phyloP scores from a whole-genome alignment of 1,284 basidiomycete genomes.

The Cutaneotrichosporon sp. region DNA sequence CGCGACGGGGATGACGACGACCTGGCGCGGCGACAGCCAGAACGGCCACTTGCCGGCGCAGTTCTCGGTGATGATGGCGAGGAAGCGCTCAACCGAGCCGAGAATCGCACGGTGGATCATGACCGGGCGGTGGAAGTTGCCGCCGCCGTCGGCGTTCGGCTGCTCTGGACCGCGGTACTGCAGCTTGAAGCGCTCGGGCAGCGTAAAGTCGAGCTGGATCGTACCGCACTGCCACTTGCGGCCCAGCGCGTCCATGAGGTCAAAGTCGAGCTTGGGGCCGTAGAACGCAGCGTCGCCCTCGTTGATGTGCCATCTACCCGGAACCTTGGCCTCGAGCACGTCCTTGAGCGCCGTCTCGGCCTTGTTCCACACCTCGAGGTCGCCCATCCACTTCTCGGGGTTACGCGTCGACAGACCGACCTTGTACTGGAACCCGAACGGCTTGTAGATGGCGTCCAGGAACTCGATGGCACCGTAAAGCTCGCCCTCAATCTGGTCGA shows the following conservation, averaged over 20 bases:
- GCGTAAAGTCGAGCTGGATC: conserved; percentile 93
- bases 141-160: conserved; percentile 51
- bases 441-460: conserved; percentile 85
- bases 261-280: conserved; percentile 93
- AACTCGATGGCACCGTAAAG: conserved; percentile 87
- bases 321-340: conserved; percentile 80
- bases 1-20: conserved; percentile 90
- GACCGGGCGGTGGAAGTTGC: conserved; percentile 68
- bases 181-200: conserved; percentile 96
- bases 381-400: conserved; percentile 90
- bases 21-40: conserved; percentile 94
- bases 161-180: conserved; percentile 68
- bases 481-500: conserved; percentile 84
- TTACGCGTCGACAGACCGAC: conserved; percentile 88
- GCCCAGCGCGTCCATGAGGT: conserved; percentile 84
- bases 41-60: conserved; percentile 99
- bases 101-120: conserved; percentile 98
- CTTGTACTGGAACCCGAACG: conserved; percentile 97
- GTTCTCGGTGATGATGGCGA: conserved; percentile 95
- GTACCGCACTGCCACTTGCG: conserved; percentile 98
- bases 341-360: conserved; percentile 79
- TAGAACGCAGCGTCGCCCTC: conserved; percentile 97
- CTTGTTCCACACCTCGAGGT: conserved; percentile 80
- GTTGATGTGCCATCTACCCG: conserved; percentile 89
- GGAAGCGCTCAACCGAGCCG: conserved; percentile 91